Conservation (phyloP, 495 filamentous ascomycete species). For the Xylaria longipes region DNA sequence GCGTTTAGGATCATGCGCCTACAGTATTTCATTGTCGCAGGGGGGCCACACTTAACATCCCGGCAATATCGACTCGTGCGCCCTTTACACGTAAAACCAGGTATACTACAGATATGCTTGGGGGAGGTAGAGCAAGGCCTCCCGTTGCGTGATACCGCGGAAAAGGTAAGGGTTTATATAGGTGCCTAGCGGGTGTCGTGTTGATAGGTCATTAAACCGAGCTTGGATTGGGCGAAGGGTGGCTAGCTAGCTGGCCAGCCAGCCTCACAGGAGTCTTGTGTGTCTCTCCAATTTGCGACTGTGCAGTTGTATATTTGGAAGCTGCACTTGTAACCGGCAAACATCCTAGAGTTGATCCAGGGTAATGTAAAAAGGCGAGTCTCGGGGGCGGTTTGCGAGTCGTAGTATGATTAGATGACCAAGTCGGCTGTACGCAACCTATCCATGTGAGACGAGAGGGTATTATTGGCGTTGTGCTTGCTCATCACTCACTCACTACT, state of each 20-base stretch:
- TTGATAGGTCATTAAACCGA: not conserved
- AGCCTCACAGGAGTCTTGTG: not conserved
- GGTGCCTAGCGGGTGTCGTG: not conserved
- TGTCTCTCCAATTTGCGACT: not conserved
- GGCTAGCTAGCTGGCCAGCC: not conserved
- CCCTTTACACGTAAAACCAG: not conserved
- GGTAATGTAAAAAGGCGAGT: not conserved
- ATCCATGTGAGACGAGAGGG: not conserved
- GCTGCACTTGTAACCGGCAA: not conserved
- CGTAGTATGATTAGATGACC: slow-evolving; percentile 6
- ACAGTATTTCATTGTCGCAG: slow-evolving; percentile 6
- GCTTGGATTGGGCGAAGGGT: not conserved
- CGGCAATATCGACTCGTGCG: slow-evolving; percentile 4
- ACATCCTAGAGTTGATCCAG: not conserved
- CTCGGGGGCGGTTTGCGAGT: not conserved
- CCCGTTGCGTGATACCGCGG: not conserved
- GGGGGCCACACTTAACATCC: slow-evolving; percentile 11
- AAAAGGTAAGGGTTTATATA: not conserved
- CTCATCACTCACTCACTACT: not conserved
- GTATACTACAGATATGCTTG: not conserved
- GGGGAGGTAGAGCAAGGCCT: not conserved
- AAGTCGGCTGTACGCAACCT: not conserved
- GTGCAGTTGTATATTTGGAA: not conserved
- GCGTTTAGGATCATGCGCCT: slow-evolving; percentile 18
- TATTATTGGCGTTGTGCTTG: not conserved